Evolutionary conservation across 371 early-diverging fungal genomes (phyloP).

Genomic region (Rozella allomycis): DNA sequence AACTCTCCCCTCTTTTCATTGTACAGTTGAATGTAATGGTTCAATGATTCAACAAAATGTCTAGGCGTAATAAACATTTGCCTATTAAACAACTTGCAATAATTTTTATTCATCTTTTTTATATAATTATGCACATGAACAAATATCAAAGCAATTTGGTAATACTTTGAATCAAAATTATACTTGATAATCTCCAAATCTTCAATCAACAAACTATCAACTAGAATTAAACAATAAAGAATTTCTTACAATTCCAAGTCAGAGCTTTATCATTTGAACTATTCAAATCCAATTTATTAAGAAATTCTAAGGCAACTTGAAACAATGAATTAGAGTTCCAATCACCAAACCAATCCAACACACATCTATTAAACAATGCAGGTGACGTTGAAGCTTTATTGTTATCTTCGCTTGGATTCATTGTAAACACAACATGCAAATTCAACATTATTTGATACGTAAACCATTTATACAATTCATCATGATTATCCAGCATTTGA

Average conservation of each 20-base stretch:
- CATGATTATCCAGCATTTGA: slow-evolving; percentile 69
- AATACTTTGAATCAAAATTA: no score
- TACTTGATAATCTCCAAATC: no score
- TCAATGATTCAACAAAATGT: slow-evolving; percentile 90
- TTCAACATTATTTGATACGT: slow-evolving; percentile 74
- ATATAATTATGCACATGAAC: slow-evolving; percentile 78
- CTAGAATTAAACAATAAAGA: background rate
- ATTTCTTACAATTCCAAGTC: no score
- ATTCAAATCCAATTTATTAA: slow-evolving; percentile 69
- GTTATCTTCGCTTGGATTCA: slow-evolving; percentile 92
- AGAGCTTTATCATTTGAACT: no score
- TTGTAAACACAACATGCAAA: slow-evolving; percentile 94
- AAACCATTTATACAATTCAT: slow-evolving; percentile 94
- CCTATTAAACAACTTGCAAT: slow-evolving; percentile 57
- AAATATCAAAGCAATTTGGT: no score
- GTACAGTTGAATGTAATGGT: slow-evolving; percentile 71
- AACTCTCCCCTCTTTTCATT: slow-evolving; percentile 79
- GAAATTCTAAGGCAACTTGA: slow-evolving; percentile 91
- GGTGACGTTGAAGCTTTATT: slow-evolving; percentile 90
- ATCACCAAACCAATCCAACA: slow-evolving; percentile 96
- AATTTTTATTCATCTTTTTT: slow-evolving; percentile 56
- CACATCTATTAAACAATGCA: slow-evolving; percentile 97
- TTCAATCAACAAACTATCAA: no score
- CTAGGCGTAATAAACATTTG: slow-evolving; percentile 80
- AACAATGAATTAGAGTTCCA: slow-evolving; percentile 93